Conservation (phyloP, 495 filamentous ascomycete species). For the Entonaema liquescens region DNA sequence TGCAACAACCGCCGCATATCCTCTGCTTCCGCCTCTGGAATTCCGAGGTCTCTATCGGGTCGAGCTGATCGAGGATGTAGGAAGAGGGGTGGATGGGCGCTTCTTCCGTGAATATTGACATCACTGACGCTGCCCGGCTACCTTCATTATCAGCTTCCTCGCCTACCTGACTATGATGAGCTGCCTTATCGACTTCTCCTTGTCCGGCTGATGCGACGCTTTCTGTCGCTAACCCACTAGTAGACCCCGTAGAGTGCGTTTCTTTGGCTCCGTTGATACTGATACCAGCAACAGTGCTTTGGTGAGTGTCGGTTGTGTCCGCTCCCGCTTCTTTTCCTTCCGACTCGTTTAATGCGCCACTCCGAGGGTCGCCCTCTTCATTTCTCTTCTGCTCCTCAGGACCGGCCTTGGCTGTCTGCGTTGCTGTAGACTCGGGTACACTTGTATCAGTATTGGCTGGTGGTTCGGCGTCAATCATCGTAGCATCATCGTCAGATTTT, state of each 20-base stretch:
- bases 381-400: constrained; percentile 17
- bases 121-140: constrained; percentile 53
- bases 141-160: constrained; percentile 21
- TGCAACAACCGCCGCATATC: constrained; percentile 85
- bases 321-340: constrained; percentile 10
- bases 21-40: constrained; percentile 84
- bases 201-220: constrained; percentile 67
- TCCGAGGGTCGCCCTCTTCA: background rate
- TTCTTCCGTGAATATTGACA: constrained; percentile 58
- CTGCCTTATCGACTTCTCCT: constrained; percentile 60
- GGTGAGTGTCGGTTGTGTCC: constrained; percentile 1
- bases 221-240: constrained; percentile 13
- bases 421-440: background rate
- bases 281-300: background rate
- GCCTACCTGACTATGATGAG: constrained; percentile 22
- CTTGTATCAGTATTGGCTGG: constrained; percentile 1
- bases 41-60: constrained; percentile 81
- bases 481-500: constrained; percentile 22
- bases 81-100: constrained; percentile 81
- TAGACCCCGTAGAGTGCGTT: background rate
- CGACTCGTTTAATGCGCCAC: constrained; percentile 39
- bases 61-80: constrained; percentile 71
- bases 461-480: constrained; percentile 40
- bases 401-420: constrained; percentile 6
- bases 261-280: constrained; percentile 18